phyloP scores from a whole-genome alignment of 345 rosid species.

The Salix koriyanagi region DNA sequence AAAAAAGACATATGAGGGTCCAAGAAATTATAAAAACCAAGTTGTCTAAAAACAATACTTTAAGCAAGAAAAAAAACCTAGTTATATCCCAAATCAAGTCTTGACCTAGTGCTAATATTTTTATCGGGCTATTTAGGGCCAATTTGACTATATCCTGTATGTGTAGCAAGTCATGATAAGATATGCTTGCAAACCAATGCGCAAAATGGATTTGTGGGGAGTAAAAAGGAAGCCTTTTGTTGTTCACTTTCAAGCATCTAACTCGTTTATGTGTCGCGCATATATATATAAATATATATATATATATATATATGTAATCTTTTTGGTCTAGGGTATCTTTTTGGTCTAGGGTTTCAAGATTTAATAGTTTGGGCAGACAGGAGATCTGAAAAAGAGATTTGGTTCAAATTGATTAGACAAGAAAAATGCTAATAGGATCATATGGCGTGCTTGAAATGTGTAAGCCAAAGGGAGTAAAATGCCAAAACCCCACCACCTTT shows the following conservation, averaged over 20 bases:
- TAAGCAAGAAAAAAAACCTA: background rate
- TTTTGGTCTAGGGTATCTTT: background rate
- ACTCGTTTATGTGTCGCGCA: no score
- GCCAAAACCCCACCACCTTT: background rate
- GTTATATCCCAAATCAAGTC: background rate
- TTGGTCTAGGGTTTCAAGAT: background rate
- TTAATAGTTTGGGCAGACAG: constrained; percentile 10
- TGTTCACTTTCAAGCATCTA: background rate
- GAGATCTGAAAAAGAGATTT: constrained; percentile 37
- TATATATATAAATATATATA: background rate
- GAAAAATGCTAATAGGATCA: constrained; percentile 14
- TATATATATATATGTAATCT: no score
- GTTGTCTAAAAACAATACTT: background rate
- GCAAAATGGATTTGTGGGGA: background rate
- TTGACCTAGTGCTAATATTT: background rate
- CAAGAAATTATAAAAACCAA: no score
- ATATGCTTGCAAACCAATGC: background rate
- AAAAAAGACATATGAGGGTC: no score
- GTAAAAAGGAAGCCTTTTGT: background rate
- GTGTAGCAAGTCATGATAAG: background rate
- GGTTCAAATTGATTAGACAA: constrained; percentile 29
- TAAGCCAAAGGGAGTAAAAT: constrained; percentile 7
- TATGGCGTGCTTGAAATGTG: constrained; percentile 24
- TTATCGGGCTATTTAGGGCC: no score
- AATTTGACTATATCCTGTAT: no score